These are phyloP conservation scores for Phallus indusiatus DNA, from an alignment of 768 basidiomycete species.

Conservation along the genomic window DNA sequence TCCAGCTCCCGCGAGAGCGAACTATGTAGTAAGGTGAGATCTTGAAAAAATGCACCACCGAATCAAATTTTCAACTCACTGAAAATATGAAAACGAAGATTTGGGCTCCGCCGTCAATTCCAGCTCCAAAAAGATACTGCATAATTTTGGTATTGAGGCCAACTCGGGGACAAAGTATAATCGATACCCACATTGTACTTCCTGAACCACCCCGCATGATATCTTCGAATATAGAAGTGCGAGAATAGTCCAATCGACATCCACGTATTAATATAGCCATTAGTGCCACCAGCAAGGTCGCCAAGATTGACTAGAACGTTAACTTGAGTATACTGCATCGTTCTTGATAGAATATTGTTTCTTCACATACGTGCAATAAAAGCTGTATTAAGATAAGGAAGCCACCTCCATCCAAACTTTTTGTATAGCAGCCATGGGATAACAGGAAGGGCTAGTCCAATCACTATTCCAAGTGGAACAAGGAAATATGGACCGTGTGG, in stretches of 20 bases:
- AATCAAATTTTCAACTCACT: neutral
- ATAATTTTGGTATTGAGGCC: conserved; percentile 24
- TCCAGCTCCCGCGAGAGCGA: neutral
- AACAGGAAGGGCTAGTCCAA: conserved; percentile 42
- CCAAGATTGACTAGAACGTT: neutral
- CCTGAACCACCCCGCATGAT: conserved; percentile 57
- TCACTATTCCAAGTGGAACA: conserved; percentile 41
- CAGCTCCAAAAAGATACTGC: conserved; percentile 60
- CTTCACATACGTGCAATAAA: neutral
- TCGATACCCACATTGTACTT: conserved; percentile 13
- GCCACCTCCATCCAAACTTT: conserved; percentile 22
- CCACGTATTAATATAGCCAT: conserved; percentile 36
- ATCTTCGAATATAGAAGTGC: conserved; percentile 46
- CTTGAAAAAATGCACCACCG: no score
- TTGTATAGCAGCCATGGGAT: conserved; percentile 46
- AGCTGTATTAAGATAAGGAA: neutral
- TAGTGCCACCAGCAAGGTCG: conserved; percentile 36
- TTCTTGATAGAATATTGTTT: neutral
- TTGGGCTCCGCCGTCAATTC: conserved; percentile 55
- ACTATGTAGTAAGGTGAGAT: neutral
- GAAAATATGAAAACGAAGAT: conserved; percentile 55
- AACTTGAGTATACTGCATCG: conserved; percentile 29
- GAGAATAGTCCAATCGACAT: conserved; percentile 47
- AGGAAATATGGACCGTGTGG: conserved; percentile 45
- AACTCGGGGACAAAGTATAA: neutral